Conservation (phyloP, 495 filamentous ascomycete species). For the Hamigera avellanea region DNA sequence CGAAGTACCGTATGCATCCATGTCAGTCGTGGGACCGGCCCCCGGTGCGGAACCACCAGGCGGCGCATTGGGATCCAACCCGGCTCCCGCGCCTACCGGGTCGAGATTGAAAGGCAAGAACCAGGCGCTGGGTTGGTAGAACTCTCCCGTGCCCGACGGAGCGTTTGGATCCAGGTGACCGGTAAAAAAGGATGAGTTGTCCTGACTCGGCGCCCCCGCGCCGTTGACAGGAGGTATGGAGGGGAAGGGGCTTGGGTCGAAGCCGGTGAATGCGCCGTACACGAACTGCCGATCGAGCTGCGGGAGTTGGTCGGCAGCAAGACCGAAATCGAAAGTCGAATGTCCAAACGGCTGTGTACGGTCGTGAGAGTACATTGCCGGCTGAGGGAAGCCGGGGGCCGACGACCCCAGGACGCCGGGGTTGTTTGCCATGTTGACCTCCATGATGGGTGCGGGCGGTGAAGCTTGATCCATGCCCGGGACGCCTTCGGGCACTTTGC, state of each 20-base stretch:
- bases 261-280: conserved; percentile 61
- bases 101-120: conserved; percentile 93
- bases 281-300: conserved; percentile 70
- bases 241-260: conserved; percentile 37
- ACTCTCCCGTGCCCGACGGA: conserved; percentile 29
- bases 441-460: conserved; percentile 19
- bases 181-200: conserved; percentile 20
- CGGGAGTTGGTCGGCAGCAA: conserved; percentile 35
- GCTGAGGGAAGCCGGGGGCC: conserved; percentile 34
- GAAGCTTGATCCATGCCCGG: conserved; percentile 18
- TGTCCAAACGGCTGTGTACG: conserved; percentile 26
- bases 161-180: conserved; percentile 28
- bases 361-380: conserved; percentile 23
- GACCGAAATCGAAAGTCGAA: conserved; percentile 25
- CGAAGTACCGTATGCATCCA: conserved; percentile 12
- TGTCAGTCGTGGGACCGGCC: conserved; percentile 16
- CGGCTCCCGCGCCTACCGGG: conserved; percentile 29
- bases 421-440: conserved; percentile 24
- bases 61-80: conserved; percentile 5
- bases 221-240: conserved; percentile 18
- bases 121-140: conserved; percentile 63
- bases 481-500: conserved; percentile 17
- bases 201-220: conserved; percentile 9
- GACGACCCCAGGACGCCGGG: conserved; percentile 19
- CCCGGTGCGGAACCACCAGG: conserved; percentile 2